Conservation (phyloP, 306 rosid species). For the Ochetophila trinervis region DNA sequence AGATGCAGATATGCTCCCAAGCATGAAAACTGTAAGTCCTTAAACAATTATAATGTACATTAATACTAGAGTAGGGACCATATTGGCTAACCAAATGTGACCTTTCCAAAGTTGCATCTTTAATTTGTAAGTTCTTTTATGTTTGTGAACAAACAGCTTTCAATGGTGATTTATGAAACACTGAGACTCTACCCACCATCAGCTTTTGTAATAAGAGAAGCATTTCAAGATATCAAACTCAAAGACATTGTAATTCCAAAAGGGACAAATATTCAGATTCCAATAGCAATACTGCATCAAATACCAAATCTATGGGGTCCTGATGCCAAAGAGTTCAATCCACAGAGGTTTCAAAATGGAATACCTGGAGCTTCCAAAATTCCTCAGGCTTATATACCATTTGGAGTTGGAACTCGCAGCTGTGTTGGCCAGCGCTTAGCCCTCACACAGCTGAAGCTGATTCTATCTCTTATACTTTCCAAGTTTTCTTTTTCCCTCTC, state of each 20-base stretch:
- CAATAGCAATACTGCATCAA: slow-evolving; percentile 46
- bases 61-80: too few species aligned
- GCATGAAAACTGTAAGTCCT: slow-evolving; percentile 29
- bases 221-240: slow-evolving; percentile 37
- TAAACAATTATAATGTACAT: too few species aligned
- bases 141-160: slow-evolving; percentile 47
- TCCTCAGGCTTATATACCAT: slow-evolving; percentile 57
- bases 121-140: neutral
- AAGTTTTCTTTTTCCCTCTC: slow-evolving; percentile 35
- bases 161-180: slow-evolving; percentile 78
- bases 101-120: too few species aligned
- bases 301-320: slow-evolving; percentile 53
- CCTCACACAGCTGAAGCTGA: slow-evolving; percentile 48
- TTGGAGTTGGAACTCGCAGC: slow-evolving; percentile 51
- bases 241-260: slow-evolving; percentile 48
- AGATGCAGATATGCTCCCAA: slow-evolving; percentile 28
- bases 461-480: slow-evolving; percentile 29
- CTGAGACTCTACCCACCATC: slow-evolving; percentile 56
- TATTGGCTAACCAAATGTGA: too few species aligned
- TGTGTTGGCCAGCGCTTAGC: slow-evolving; percentile 63
- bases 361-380: slow-evolving; percentile 43
- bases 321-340: slow-evolving; percentile 56
- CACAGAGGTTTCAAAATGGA: slow-evolving; percentile 58
- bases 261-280: slow-evolving; percentile 56
- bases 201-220: slow-evolving; percentile 30